Conservation (phyloP, 768 basidiomycete species). For the Tylopilus vinaceipallidus region DNA sequence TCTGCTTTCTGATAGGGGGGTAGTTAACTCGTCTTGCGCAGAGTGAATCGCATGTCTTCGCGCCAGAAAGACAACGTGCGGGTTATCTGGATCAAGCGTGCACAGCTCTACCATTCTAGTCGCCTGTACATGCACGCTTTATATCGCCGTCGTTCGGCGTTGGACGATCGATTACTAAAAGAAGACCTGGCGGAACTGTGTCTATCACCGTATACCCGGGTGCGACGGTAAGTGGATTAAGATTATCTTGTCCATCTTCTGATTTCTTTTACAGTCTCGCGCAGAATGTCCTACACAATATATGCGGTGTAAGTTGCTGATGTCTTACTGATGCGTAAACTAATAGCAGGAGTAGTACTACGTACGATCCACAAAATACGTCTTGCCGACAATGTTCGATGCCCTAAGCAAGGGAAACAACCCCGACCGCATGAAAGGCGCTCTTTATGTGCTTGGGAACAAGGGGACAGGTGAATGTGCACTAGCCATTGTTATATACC, state of each 20-base stretch:
- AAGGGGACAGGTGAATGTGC: constrained; percentile 58
- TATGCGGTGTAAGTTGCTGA: constrained; percentile 52
- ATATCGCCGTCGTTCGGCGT: constrained; percentile 66
- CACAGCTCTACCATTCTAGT: constrained; percentile 73
- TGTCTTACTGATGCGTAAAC: not conserved
- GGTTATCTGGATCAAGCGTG: constrained; percentile 71
- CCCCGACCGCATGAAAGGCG: constrained; percentile 94
- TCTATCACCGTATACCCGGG: constrained; percentile 75
- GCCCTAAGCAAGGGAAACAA: constrained; percentile 73
- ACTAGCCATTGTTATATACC: not conserved
- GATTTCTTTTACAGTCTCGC: constrained; percentile 49
- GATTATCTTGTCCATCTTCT: not conserved
- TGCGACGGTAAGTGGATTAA: constrained; percentile 55
- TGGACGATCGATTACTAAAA: constrained; percentile 68
- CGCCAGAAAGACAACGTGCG: constrained; percentile 77
- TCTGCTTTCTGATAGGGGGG: not conserved
- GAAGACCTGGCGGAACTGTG: constrained; percentile 70
- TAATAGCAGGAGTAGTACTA: constrained; percentile 49
- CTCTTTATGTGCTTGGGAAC: constrained; percentile 75
- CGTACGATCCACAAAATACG: constrained; percentile 66
- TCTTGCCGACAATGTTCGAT: constrained; percentile 58
- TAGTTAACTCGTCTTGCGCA: constrained; percentile 22
- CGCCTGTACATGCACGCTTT: constrained; percentile 76
- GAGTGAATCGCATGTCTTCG: constrained; percentile 63
- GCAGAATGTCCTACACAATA: constrained; percentile 62